These are phyloP conservation scores for Colletotrichum simmondsii DNA, from an alignment of 2,329 filamentous ascomycete species.

Conservation along the genomic window DNA sequence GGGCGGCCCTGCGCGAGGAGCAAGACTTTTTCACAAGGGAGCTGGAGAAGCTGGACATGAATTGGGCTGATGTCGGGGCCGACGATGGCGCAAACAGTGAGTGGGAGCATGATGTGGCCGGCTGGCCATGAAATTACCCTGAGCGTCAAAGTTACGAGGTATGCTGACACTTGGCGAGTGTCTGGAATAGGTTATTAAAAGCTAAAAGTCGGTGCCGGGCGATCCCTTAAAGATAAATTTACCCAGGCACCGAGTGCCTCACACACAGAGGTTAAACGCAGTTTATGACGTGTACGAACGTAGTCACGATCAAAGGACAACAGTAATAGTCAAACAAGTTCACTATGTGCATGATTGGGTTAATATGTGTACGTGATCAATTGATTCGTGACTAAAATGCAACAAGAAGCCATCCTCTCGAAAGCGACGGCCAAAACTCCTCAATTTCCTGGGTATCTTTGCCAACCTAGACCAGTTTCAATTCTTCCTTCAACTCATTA, in stretches of 20 bases:
- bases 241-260: not conserved
- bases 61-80: constrained; percentile 55
- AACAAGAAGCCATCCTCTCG: not conserved
- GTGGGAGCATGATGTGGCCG: constrained; percentile 37
- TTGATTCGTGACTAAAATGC: not conserved
- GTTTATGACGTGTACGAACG: not conserved
- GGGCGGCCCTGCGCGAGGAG: constrained; percentile 74
- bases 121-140: constrained; percentile 26
- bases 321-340: not conserved
- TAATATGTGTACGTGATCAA: not conserved
- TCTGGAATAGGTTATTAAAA: constrained; percentile 31
- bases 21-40: constrained; percentile 84
- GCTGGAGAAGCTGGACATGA: constrained; percentile 75
- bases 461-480: not conserved
- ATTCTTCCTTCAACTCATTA: constrained; percentile 21
- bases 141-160: not conserved
- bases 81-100: constrained; percentile 42
- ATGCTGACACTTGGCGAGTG: constrained; percentile 29
- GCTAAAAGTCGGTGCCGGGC: not conserved
- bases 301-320: not conserved
- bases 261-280: not conserved
- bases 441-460: constrained; percentile 25
- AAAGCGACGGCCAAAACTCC: not conserved
- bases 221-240: not conserved
- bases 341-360: not conserved